Evolutionary conservation across 441 rosid species (phyloP), one percentile per base, ranked within the genome.

Genomic region (Pelargonium myrrhifolium): DNA sequence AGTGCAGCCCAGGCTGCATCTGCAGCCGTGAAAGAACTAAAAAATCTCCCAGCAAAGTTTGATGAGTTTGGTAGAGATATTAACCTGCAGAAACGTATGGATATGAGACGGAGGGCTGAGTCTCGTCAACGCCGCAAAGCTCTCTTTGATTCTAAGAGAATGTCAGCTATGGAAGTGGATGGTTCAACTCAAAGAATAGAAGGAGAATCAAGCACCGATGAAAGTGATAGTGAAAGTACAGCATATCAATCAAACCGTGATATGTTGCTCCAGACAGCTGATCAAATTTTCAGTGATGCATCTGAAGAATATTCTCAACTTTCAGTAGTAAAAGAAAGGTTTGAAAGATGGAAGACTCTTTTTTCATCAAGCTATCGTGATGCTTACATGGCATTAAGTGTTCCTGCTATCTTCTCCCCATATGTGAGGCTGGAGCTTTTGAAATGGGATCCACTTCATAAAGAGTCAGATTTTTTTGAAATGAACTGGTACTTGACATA

Each of bases 141-240:
- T 74, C 85, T 37, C 20, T 88, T 80, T 79, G 96, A 92, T 76
- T 76, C 79, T 5, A 93, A 83, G 80, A 83, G 86, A 72, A 68
- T 86, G 61, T 84, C 86, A 65, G 81, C 83, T 60, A 77, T 90
- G 93, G 86, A 87, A 65, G 56, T 82, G 47, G 92, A 90, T 49
- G 70, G 71, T 74, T 67, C 87, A 53, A 69, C 75, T 75, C 81
- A 72, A 76, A 88, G 86, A 85, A 68, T 87, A 74, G 98, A 92
- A 81, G 98, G 97, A 65, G 96, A 90, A 81, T 91, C 96, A 7
- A 88, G 94, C 85, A 88, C 93, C 26, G 97, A 91, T 80, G 96
- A 93, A 80, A 93, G 97, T 68, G 96, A 91, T 75, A 83, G 88
- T 73, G 99, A 94, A 77, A 84, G 80, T 77, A 80, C 81, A 70